Base-by-base conservation (phyloP, 2,329 filamentous ascomycete genomes). In the Pleurostoma richardsiae region DNA sequence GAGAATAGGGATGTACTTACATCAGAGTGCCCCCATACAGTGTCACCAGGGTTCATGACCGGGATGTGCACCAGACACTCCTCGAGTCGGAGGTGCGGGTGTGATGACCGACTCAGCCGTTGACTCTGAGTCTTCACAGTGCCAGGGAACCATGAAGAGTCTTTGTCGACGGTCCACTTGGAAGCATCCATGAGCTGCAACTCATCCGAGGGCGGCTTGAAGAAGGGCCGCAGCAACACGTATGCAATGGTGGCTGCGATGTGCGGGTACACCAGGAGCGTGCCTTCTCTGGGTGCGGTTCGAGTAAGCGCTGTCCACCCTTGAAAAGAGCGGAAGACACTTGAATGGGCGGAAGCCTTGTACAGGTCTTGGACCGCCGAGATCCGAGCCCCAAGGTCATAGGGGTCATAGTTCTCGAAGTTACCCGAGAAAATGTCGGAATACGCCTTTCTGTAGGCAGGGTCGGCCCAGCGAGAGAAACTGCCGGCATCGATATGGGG, bases 401-500 rank as follows among this genome's bases (percentile, higher is more conserved):
- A 71, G 5, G 56, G 51, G 50, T 72, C 67, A 46, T 68, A 61
- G 1, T 54, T 40, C 41, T 66, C 62, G 10, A 66, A 67, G 3
- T 51, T 49, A 1, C 69, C 69, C 1, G 59, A 57, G 49, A 69
- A 67, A 44, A 73, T 63, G 6, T 55, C 43, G n/a, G 53, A 47
- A 51, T 72, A 73, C 5, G 60, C 59, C 11, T 59, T 56, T 33
- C 63, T 61, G 45, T 72, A 72, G 2, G 54, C 51, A 1, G 59
- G 56, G 36, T 71, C 66, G 4, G 64, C 67, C 69, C 69, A 72
- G 10, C 70, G 67, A 45, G 59, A 65, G 29, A 73, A 56, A 48
- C 64, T 68, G 27, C 69, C 68, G 1, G 67, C 69, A 50, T 72
- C 69, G 40, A 72, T 69, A 46, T 72, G 69, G 27, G 69, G 69